Evolutionary conservation across 352 stramenopile species (phyloP).

Genomic region (Globisporangium irregulare): DNA sequence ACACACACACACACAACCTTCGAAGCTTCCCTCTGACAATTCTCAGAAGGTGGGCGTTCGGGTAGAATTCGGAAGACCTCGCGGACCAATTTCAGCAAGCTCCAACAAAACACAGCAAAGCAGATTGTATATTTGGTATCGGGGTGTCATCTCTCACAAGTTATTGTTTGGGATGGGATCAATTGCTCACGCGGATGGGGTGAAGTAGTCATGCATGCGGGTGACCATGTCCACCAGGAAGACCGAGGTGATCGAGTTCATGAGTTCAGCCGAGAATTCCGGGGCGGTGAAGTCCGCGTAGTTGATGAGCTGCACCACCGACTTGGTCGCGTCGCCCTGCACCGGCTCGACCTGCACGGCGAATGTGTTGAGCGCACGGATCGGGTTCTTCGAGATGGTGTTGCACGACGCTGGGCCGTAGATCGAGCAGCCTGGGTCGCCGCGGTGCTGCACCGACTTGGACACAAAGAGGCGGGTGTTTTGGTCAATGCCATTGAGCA

Average conservation of each 20-base stretch:
- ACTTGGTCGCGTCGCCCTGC: conserved; percentile 18
- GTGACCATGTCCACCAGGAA: conserved; percentile 27
- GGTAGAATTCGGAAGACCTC: too few species aligned
- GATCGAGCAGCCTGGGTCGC: conserved; percentile 19
- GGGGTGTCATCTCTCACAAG: not conserved
- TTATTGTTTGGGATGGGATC: not conserved
- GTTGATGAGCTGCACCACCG: conserved; percentile 27
- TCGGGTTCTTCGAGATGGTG: conserved; percentile 19
- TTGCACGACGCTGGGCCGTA: conserved; percentile 21
- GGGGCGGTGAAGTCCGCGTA: conserved; percentile 25
- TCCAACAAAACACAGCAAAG: not conserved
- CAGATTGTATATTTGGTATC: not conserved
- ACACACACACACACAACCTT: too few species aligned
- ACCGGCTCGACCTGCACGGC: conserved; percentile 19
- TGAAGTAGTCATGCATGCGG: conserved; percentile 15
- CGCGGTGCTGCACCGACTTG: conserved; percentile 21
- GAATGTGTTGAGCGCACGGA: conserved; percentile 22
- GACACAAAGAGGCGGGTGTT: conserved; percentile 21
- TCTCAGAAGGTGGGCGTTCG: too few species aligned
- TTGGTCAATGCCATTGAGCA: too few species aligned
- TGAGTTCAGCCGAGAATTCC: conserved; percentile 19
- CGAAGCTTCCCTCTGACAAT: too few species aligned
- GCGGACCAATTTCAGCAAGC: not conserved
- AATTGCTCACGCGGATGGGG: not conserved
- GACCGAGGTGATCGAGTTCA: conserved; percentile 25